Conservation (phyloP, 108 stramenopile genomes). For the Nitzschia sp. region DNA sequence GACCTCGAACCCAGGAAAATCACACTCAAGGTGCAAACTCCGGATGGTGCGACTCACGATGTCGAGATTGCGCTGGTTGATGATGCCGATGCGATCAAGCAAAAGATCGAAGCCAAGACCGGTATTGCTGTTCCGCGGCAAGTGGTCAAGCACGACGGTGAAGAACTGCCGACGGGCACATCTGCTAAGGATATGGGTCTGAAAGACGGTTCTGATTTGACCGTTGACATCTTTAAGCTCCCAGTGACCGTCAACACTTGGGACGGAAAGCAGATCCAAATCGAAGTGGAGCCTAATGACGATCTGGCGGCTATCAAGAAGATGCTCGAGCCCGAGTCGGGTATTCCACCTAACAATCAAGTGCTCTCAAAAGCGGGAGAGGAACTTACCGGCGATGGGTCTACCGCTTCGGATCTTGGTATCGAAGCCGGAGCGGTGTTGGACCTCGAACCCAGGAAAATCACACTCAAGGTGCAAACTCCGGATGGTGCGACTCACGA, state of each 20-base stretch:
- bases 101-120: slow-evolving; percentile 20
- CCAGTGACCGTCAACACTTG: slow-evolving; percentile 24
- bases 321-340: slow-evolving; percentile 21
- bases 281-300: slow-evolving; percentile 18
- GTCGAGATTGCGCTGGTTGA: slow-evolving; percentile 19
- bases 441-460: slow-evolving; percentile 24
- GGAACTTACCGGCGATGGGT: slow-evolving; percentile 9
- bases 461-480: slow-evolving; percentile 2
- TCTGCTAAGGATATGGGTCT: slow-evolving; percentile 20
- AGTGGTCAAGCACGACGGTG: slow-evolving; percentile 19
- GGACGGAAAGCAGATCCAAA: slow-evolving; percentile 24
- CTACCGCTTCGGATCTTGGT: neutral
- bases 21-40: neutral
- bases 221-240: slow-evolving; percentile 20
- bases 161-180: slow-evolving; percentile 13
- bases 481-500: slow-evolving; percentile 17
- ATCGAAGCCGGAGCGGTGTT: slow-evolving; percentile 18
- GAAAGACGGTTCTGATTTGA: slow-evolving; percentile 15
- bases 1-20: slow-evolving; percentile 30
- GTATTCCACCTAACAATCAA: slow-evolving; percentile 28
- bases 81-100: slow-evolving; percentile 18
- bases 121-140: slow-evolving; percentile 21
- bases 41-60: slow-evolving; percentile 14
- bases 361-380: slow-evolving; percentile 2
- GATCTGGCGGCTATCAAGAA: slow-evolving; percentile 15